Percentiles rank a stretch among this genome's conserved stretches.
phyloP scores from a whole-genome alignment of 345 rosid species.

The Punica granatum region DNA sequence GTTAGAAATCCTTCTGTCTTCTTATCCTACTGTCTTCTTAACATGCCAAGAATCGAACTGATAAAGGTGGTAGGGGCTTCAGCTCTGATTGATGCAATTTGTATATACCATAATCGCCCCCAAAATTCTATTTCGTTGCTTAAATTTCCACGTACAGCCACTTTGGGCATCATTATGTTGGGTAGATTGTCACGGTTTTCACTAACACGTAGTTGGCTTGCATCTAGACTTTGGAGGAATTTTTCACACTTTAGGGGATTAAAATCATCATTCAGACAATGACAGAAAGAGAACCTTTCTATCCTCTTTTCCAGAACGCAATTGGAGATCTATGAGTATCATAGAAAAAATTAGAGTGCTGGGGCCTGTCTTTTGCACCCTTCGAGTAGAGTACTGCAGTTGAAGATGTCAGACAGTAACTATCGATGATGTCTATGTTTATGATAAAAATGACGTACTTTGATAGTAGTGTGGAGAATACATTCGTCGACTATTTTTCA shows the following conservation, averaged over 20 bases:
- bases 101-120: background rate
- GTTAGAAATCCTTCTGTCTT: background rate
- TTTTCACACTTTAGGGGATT: too few species aligned
- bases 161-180: background rate
- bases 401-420: too few species aligned
- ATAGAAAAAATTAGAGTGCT: background rate
- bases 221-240: background rate
- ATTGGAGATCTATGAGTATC: background rate
- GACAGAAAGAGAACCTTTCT: background rate
- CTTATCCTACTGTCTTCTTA: background rate
- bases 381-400: background rate
- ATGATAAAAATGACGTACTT: background rate
- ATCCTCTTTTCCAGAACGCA: background rate
- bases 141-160: background rate
- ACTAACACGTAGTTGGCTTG: background rate
- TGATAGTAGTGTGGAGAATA: background rate
- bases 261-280: too few species aligned
- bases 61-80: background rate
- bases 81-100: background rate
- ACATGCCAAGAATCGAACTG: background rate
- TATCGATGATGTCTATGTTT: background rate
- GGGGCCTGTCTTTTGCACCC: background rate
- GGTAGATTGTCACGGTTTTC: background rate
- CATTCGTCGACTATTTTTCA: background rate
- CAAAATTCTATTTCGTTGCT: background rate